phyloP scores from a whole-genome alignment of 768 basidiomycete genomes.

The Heimioporus sp. region DNA sequence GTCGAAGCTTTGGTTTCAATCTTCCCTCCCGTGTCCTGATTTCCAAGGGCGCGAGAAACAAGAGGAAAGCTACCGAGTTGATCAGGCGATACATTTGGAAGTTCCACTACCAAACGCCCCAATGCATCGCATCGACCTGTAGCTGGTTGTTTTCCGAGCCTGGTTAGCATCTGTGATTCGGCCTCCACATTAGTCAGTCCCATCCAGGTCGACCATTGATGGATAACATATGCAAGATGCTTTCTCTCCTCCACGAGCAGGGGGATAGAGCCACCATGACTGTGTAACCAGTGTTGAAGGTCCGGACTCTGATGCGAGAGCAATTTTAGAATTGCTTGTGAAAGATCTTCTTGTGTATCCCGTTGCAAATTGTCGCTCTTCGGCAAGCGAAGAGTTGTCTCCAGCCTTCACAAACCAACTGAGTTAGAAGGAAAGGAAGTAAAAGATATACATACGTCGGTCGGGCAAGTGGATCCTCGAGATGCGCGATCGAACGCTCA shows the following conservation, averaged over 20 bases:
- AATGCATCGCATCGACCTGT: slow-evolving; percentile 7
- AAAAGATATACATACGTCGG: slow-evolving; percentile 7
- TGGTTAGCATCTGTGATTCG: neutral
- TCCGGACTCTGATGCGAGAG: no score
- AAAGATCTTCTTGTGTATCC: no score
- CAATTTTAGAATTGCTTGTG: no score
- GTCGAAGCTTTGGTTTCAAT: neutral
- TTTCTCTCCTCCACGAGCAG: no score
- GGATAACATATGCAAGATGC: no score
- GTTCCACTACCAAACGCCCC: neutral
- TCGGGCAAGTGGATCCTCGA: slow-evolving; percentile 1
- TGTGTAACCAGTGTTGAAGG: no score
- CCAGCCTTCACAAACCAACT: neutral
- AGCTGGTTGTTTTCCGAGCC: neutral
- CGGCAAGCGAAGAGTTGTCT: neutral
- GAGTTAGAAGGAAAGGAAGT: neutral
- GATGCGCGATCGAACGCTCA: neutral
- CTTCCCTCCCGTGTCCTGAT: neutral
- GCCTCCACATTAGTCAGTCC: neutral
- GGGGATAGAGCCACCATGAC: no score
- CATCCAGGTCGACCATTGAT: neutral
- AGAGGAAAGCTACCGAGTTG: neutral
- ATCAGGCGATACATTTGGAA: neutral
- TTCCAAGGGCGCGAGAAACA: neutral
- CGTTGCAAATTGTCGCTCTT: neutral